Evolutionary conservation across 179 eudicot genomes (phyloP).

Genomic region (Heliamphora pulchella): DNA sequence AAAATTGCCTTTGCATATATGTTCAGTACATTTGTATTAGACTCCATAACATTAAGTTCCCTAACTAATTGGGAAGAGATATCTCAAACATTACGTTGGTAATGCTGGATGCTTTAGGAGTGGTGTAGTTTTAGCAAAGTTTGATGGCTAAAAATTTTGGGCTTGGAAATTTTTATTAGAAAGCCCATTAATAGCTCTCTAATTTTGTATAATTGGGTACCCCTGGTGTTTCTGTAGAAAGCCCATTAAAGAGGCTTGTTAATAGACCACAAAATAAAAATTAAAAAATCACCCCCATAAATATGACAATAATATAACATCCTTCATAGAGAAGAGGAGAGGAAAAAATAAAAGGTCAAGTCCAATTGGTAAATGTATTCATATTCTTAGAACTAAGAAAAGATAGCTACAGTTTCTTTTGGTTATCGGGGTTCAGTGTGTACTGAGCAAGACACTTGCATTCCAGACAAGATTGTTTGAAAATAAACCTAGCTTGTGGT

Average conservation of each 20-base stretch:
- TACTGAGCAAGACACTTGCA: not conserved
- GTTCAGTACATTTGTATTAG: not conserved
- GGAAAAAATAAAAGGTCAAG: not conserved
- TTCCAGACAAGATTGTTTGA: not conserved
- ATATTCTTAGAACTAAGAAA: not conserved
- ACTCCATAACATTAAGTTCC: not conserved
- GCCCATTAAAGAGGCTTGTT: not conserved
- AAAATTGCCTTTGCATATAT: not conserved
- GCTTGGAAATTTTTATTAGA: not conserved
- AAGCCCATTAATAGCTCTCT: not conserved
- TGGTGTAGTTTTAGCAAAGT: not conserved
- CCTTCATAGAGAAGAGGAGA: not conserved
- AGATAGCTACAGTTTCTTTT: not conserved
- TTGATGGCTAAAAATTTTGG: not conserved
- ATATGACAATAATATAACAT: not conserved
- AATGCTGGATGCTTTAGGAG: not conserved
- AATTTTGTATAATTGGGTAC: not conserved
- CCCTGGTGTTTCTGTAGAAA: not conserved
- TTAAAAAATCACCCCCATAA: not conserved
- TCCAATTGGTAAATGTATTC: not conserved
- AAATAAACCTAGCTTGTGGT: not conserved
- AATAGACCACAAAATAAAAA: not conserved
- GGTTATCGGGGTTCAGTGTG: not conserved
- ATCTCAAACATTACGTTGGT: not conserved
- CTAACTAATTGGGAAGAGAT: not conserved